Percentiles rank a stretch among this genome's conserved stretches.
Conservation (phyloP, 1,284 basidiomycete species). For the Ganoderma sp. region DNA sequence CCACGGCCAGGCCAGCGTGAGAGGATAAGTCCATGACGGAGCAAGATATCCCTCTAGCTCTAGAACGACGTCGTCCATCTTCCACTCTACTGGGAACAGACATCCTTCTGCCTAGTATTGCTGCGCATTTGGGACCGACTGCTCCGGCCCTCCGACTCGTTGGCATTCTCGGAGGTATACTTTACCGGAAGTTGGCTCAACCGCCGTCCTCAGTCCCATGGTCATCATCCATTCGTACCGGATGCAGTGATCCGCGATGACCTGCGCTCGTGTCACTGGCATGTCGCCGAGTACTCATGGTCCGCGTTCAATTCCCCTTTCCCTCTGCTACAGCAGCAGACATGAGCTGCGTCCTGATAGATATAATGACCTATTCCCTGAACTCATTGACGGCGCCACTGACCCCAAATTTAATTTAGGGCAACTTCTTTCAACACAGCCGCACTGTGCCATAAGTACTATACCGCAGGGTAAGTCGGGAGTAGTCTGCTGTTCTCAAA, state of each 20-base stretch:
- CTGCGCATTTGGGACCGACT: background rate
- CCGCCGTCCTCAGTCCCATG: background rate
- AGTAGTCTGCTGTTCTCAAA: no score
- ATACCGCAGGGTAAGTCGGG: no score
- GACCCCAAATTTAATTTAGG: no score
- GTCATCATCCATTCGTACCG: background rate
- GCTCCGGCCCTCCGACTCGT: background rate
- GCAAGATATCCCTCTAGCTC: slow-evolving; percentile 15
- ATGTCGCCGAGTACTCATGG: no score
- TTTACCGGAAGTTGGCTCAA: background rate
- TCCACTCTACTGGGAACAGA: slow-evolving; percentile 12
- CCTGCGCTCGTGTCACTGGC: background rate
- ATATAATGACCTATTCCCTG: no score
- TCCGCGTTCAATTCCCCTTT: no score
- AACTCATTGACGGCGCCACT: no score
- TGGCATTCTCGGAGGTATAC: background rate
- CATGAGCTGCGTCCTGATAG: no score
- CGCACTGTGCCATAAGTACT: no score
- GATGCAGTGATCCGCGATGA: background rate
- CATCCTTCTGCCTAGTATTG: slow-evolving; percentile 7
- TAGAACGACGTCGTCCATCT: slow-evolving; percentile 12
- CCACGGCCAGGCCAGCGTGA: slow-evolving; percentile 27
- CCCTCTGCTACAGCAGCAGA: no score
- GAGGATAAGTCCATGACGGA: slow-evolving; percentile 18
- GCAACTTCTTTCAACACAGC: no score